phyloP scores from a whole-genome alignment of 192 early-diverging fungal species.

The Coemansia sp. region DNA sequence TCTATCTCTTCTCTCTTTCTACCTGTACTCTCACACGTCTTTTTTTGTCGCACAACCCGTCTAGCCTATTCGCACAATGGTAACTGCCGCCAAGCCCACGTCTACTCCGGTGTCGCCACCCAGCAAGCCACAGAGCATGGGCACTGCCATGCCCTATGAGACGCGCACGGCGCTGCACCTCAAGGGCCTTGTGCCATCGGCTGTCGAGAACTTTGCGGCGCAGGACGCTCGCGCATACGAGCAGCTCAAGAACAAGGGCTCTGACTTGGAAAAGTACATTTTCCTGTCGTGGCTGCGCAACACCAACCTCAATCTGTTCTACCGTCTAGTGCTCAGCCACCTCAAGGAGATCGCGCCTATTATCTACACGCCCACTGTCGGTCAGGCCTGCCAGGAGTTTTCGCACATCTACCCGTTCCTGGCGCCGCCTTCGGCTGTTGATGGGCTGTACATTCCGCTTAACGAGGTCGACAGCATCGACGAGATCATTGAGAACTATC shows the following conservation, averaged over 20 bases:
- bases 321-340: constrained; percentile 69
- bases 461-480: constrained; percentile 65
- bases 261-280: constrained; percentile 74
- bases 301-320: constrained; percentile 77
- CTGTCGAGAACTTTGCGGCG: constrained; percentile 66
- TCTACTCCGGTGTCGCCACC: constrained; percentile 1
- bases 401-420: constrained; percentile 83
- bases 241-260: constrained; percentile 64
- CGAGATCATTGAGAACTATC: constrained; percentile 73
- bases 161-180: constrained; percentile 63
- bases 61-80: constrained; percentile 38
- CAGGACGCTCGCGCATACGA: constrained; percentile 72
- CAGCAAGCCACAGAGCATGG: constrained; percentile 30
- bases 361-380: constrained; percentile 78
- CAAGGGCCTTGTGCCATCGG: constrained; percentile 66
- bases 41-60: not conserved
- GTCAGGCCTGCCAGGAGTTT: constrained; percentile 76
- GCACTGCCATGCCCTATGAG: constrained; percentile 39
- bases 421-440: constrained; percentile 61
- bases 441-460: constrained; percentile 82
- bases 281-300: constrained; percentile 76
- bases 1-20: not conserved
- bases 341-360: constrained; percentile 69
- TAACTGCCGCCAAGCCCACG: constrained; percentile 23
- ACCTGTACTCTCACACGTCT: constrained; percentile 2